Evolutionary conservation across 805 yeast genomes (phyloP).

Genomic region (Brettanomyces naardenensis): DNA sequence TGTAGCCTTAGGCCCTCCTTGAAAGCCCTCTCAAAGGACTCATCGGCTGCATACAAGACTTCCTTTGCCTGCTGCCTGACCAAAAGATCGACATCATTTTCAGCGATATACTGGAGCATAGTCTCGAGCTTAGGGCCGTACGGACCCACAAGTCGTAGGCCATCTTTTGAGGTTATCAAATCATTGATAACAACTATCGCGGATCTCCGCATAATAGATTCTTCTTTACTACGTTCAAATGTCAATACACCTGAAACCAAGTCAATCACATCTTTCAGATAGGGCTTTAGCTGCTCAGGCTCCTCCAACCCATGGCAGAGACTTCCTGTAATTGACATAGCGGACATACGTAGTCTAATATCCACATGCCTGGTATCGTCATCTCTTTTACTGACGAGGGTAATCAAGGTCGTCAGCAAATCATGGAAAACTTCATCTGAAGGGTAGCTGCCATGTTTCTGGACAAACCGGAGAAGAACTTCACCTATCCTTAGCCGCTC

Average conservation of each 20-base stretch:
- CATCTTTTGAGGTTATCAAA: constrained; percentile 35
- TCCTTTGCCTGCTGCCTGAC: constrained; percentile 50
- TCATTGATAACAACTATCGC: constrained; percentile 66
- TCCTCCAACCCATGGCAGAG: constrained; percentile 39
- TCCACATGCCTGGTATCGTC: constrained; percentile 29
- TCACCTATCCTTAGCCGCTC: constrained; percentile 79
- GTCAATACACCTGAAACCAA: constrained; percentile 69
- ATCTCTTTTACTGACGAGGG: constrained; percentile 13
- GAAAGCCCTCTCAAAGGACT: constrained; percentile 13
- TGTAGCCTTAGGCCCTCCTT: background rate
- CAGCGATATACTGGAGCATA: constrained; percentile 34
- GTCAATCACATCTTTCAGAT: constrained; percentile 56
- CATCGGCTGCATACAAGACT: constrained; percentile 25
- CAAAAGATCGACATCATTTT: constrained; percentile 47
- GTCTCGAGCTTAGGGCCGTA: constrained; percentile 37
- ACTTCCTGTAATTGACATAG: constrained; percentile 77
- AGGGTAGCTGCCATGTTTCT: constrained; percentile 38
- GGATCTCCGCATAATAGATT: constrained; percentile 62
- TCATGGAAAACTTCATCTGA: constrained; percentile 30
- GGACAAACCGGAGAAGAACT: constrained; percentile 56
- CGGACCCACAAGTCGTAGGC: constrained; percentile 40
- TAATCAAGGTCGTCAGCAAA: constrained; percentile 37
- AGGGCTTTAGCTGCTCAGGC: constrained; percentile 45
- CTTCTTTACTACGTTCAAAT: constrained; percentile 38
- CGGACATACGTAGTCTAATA: constrained; percentile 67